Conservation (phyloP, 140 eudicot genomes). For the Cichorium intybus region DNA sequence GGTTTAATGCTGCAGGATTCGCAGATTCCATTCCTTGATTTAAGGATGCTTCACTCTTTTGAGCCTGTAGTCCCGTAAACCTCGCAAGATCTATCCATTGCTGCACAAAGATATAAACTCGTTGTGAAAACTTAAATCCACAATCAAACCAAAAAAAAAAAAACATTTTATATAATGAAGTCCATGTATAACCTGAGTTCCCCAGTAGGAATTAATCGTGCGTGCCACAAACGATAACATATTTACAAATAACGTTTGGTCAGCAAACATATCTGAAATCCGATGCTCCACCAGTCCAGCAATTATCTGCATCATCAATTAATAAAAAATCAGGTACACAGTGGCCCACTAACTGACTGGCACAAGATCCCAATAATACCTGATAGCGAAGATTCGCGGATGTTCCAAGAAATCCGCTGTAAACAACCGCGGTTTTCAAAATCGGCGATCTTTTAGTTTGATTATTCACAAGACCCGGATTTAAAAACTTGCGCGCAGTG, state of each 20-base stretch:
- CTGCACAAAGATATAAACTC: slow-evolving; percentile 36
- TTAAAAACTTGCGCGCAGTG: slow-evolving; percentile 46
- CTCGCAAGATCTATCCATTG: slow-evolving; percentile 98
- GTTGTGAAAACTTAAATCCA: not conserved
- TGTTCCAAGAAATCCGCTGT: slow-evolving; percentile 80
- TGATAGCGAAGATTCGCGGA: slow-evolving; percentile 98
- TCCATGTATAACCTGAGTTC: slow-evolving; percentile 83
- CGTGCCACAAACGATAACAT: slow-evolving; percentile 73
- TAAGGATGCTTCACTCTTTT: slow-evolving; percentile 45
- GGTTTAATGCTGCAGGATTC: not conserved
- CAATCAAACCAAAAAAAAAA: not conserved
- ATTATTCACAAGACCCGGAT: slow-evolving; percentile 45
- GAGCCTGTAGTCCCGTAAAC: slow-evolving; percentile 79
- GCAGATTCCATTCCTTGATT: slow-evolving; percentile 41
- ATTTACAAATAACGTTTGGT: slow-evolving; percentile 79
- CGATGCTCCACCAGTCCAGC: slow-evolving; percentile 96
- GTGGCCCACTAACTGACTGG: not conserved
- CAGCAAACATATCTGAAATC: slow-evolving; percentile 72
- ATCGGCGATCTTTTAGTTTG: slow-evolving; percentile 87
- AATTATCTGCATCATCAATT: slow-evolving; percentile 51
- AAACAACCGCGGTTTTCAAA: slow-evolving; percentile 76
- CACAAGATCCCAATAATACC: slow-evolving; percentile 43
- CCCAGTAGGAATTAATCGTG: slow-evolving; percentile 94
- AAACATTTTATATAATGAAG: not conserved
- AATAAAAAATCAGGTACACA: not conserved